These are phyloP conservation scores for Clonostachys chloroleuca DNA, from an alignment of 2,329 filamentous ascomycete species.

Conservation along the genomic window DNA sequence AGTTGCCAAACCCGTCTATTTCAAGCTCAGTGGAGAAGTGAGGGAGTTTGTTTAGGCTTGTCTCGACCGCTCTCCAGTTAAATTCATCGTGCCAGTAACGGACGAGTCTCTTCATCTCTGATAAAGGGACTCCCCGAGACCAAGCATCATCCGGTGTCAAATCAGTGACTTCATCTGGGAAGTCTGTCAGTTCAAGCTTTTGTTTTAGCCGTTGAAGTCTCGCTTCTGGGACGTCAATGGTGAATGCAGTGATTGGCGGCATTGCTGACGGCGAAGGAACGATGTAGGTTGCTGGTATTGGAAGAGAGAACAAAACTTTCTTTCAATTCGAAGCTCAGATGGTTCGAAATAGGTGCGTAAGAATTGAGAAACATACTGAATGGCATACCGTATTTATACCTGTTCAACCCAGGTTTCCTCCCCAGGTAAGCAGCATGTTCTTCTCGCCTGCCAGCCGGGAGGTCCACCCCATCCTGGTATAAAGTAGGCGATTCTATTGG, in stretches of 20 bases:
- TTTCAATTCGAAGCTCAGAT: too few relatives aligned
- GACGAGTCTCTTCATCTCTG: not conserved
- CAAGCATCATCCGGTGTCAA: not conserved
- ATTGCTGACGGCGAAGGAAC: not conserved
- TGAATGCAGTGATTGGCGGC: not conserved
- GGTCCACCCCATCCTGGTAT: too few relatives aligned
- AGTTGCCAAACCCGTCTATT: constrained; percentile 16
- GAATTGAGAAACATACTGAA: too few relatives aligned
- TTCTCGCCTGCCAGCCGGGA: too few relatives aligned
- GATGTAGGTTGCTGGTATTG: too few relatives aligned
- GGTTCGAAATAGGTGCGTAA: too few relatives aligned
- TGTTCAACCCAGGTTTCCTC: too few relatives aligned
- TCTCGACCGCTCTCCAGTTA: not conserved
- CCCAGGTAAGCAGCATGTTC: too few relatives aligned
- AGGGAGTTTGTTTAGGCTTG: not conserved
- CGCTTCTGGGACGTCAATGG: not conserved
- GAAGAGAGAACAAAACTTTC: too few relatives aligned
- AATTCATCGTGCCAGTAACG: not conserved
- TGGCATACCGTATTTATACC: too few relatives aligned
- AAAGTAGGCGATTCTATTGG: too few relatives aligned
- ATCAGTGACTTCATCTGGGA: not conserved
- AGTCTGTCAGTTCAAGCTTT: not conserved
- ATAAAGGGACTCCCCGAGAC: not conserved
- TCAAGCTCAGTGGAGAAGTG: not conserved
- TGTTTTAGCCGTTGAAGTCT: not conserved